Evolutionary conservation across 441 rosid species (phyloP), one percentile per base, ranked within the genome.

Genomic region (Rhodomyrtus psidioides): DNA sequence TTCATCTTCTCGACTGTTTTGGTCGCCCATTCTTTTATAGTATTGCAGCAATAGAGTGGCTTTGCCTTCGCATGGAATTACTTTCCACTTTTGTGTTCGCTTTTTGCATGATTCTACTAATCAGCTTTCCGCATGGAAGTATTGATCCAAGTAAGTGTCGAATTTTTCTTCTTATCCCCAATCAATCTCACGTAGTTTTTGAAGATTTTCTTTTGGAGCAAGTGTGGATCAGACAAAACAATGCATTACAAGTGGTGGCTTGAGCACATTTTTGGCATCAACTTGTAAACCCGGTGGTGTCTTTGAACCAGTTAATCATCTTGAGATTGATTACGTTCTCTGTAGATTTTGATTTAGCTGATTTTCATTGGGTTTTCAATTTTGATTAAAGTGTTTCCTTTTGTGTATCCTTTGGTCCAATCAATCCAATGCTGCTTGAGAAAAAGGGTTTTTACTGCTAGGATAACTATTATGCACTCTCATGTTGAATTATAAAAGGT

Each of bases 31-130:
- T 98, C 95, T 98, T 98, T 90, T 94, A 96, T 91, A 96, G 99
- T 87, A 92, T 98, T 81, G 99, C 98, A 85, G 99, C 99, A 79
- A 98, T 98, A 82, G 99, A 98, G 89, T 98, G 99, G 99, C 98
- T 98, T 83, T 96, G 99, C 92, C 91, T 98, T 60, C 97, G 99
- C 81, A 98, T 98, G 99, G 99, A 98, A 87, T 89, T 98, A 58
- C 98, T 98, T 85, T 98, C 99, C 70, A 98, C 99, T 83, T 94
- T 96, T 26, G 98, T 95, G 59, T 98, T 98, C 83, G 98, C 99
- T 79, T 96, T 98, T 91, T 98, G 99, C 94, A 98, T 98, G 99
- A 87, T 98, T 90, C 92, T 98, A 83, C 98, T 98, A 53, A 99
- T 98, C 88, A 98, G 98, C 91, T 94, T 98, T 88, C 99, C 99